Evolutionary conservation across 345 rosid genomes (phyloP).

Genomic region (Sisymbrium irio): DNA sequence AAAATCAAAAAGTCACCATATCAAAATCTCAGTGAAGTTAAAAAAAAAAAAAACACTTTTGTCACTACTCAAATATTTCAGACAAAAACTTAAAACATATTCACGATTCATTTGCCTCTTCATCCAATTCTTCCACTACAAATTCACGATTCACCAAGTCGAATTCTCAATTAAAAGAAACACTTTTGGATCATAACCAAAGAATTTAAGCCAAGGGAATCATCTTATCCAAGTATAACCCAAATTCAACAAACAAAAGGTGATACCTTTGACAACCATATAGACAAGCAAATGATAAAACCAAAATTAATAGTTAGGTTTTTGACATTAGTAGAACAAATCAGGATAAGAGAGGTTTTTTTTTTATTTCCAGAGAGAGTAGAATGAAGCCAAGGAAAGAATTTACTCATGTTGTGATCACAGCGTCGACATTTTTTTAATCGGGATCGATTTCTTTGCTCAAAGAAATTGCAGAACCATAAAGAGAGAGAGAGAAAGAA

Average conservation of each 20-base stretch:
- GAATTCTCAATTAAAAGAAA: not conserved
- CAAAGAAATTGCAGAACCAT: too few relatives aligned
- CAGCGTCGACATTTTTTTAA: too few relatives aligned
- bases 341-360: too few relatives aligned
- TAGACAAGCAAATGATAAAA: not conserved
- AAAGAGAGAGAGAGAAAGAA: too few relatives aligned
- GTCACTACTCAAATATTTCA: not conserved
- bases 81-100: not conserved
- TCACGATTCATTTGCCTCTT: not conserved
- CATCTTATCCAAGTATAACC: not conserved
- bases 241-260: too few relatives aligned
- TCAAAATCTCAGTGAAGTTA: not conserved
- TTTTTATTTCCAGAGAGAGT: slow-evolving; percentile 38
- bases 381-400: slow-evolving; percentile 39
- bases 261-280: not conserved
- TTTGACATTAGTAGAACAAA: too few relatives aligned
- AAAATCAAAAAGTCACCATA: not conserved
- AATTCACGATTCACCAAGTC: too few relatives aligned
- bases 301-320: not conserved
- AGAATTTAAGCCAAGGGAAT: not conserved
- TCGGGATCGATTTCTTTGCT: too few relatives aligned
- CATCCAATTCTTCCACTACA: not conserved
- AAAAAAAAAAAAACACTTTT: too few relatives aligned
- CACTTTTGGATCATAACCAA: not conserved
- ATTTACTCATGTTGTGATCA: slow-evolving; percentile 35